Conservation (phyloP, 129 eudicot species). For the Oenanthe sinensis region DNA sequence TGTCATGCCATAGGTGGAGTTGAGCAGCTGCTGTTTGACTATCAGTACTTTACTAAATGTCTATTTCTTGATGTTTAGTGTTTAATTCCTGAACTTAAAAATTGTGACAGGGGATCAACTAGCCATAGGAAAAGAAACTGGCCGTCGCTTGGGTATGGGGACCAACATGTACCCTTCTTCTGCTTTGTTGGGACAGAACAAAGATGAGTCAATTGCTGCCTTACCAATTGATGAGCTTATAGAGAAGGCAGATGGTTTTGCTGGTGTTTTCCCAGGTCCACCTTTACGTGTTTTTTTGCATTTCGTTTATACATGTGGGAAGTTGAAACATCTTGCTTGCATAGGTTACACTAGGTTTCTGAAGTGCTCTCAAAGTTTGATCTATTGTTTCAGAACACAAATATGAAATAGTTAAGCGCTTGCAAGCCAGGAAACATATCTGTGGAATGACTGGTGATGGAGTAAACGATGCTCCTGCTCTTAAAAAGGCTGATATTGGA, state of each 20-base stretch:
- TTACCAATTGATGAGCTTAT: constrained; percentile 91
- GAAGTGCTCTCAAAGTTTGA: neutral
- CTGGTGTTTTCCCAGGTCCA: constrained; percentile 97
- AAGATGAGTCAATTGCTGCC: constrained; percentile 93
- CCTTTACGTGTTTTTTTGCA: neutral
- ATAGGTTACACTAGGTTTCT: neutral
- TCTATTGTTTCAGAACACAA: constrained; percentile 43
- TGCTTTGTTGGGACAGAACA: constrained; percentile 88
- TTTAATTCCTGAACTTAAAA: neutral
- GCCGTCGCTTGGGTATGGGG: constrained; percentile 99
- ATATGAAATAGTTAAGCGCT: constrained; percentile 57
- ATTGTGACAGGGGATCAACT: constrained; percentile 82
- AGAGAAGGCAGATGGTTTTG: constrained; percentile 99
- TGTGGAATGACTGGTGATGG: constrained; percentile 83
- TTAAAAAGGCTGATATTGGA: constrained; percentile 67
- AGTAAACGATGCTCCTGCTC: constrained; percentile 70
- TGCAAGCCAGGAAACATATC: constrained; percentile 66
- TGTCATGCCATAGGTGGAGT: neutral
- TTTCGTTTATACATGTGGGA: neutral
- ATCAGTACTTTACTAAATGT: neutral
- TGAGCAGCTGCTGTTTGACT: neutral
- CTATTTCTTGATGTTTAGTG: neutral
- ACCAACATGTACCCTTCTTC: constrained; percentile 99
- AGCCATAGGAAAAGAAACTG: constrained; percentile 98
- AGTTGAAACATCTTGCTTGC: neutral